A percentile compares a stretch with the other conserved stretches of the same genome.
Conservation (phyloP, 2,329 filamentous ascomycete species). For the Rutstroemia sp. region DNA sequence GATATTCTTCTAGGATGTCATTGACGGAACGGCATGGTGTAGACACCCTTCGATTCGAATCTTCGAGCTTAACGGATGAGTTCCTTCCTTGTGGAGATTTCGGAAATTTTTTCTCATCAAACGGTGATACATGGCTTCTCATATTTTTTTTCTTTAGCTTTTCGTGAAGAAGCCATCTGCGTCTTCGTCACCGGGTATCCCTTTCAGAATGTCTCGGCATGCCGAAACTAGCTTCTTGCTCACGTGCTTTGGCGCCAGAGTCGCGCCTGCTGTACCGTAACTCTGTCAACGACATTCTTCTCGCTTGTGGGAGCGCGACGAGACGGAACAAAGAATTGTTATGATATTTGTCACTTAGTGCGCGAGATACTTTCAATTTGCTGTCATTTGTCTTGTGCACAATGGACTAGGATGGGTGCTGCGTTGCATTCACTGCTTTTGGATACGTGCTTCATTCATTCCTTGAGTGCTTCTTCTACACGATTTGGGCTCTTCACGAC, state of each 20-base stretch:
- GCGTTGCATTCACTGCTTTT: too few species aligned
- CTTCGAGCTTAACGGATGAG: not conserved
- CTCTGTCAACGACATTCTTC: conserved; percentile 2
- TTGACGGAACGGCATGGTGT: not conserved
- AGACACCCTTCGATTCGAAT: not conserved
- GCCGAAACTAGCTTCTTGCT: not conserved
- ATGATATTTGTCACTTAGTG: too few species aligned
- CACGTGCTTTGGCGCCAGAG: conserved; percentile 7
- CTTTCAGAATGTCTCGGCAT: not conserved
- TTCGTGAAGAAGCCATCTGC: not conserved
- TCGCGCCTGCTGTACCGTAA: conserved; percentile 8
- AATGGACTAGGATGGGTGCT: too few species aligned
- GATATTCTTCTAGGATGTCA: not conserved
- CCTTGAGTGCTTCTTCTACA: too few species aligned
- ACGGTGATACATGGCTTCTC: not conserved
- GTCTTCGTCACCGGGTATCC: not conserved
- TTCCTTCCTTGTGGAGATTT: not conserved
- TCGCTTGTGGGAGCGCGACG: not conserved
- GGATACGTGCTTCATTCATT: too few species aligned
- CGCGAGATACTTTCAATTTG: too few species aligned
- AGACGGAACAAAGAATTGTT: too few species aligned
- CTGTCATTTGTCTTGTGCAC: too few species aligned
- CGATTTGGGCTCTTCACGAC: not conserved
- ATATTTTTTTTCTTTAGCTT: not conserved
- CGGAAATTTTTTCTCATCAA: not conserved